Evolutionary conservation across 2,329 filamentous ascomycete species (phyloP).

Genomic region (Fusarium equiseti): DNA sequence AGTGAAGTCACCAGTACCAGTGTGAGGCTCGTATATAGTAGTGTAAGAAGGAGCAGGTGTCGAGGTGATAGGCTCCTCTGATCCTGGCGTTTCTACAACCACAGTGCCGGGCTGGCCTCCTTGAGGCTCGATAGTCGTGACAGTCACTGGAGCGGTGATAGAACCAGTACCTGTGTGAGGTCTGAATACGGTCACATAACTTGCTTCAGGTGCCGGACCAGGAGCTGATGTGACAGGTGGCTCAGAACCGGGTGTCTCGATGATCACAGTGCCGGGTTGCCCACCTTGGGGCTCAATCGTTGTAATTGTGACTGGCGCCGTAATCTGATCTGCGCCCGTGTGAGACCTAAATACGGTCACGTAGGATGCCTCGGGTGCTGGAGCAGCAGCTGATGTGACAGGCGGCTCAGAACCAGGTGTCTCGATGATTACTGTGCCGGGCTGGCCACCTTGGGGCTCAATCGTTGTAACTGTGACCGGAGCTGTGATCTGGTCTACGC

Average conservation of each 20-base stretch:
- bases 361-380: not conserved
- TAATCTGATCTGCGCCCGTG: slow-evolving; percentile 11
- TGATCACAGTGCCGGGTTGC: slow-evolving; percentile 18
- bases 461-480: slow-evolving; percentile 13
- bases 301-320: slow-evolving; percentile 1
- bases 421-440: slow-evolving; percentile 24
- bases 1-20: slow-evolving; percentile 20
- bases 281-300: slow-evolving; percentile 2
- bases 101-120: slow-evolving; percentile 19
- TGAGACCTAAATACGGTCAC: slow-evolving; percentile 13
- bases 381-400: not conserved
- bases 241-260: slow-evolving; percentile 16
- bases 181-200: slow-evolving; percentile 6
- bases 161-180: not conserved
- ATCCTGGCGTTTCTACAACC: slow-evolving; percentile 23
- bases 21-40: slow-evolving; percentile 28
- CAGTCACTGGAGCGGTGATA: slow-evolving; percentile 1
- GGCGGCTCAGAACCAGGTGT: slow-evolving; percentile 9
- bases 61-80: slow-evolving; percentile 7
- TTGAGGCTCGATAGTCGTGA: slow-evolving; percentile 6
- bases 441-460: slow-evolving; percentile 3
- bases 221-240: not conserved
- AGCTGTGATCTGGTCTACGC: slow-evolving; percentile 3
- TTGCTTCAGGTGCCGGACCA: too few relatives aligned
- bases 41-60: slow-evolving; percentile 16